Conservation (phyloP, 2,329 filamentous ascomycete genomes). For the Lachnellula hyalina region DNA sequence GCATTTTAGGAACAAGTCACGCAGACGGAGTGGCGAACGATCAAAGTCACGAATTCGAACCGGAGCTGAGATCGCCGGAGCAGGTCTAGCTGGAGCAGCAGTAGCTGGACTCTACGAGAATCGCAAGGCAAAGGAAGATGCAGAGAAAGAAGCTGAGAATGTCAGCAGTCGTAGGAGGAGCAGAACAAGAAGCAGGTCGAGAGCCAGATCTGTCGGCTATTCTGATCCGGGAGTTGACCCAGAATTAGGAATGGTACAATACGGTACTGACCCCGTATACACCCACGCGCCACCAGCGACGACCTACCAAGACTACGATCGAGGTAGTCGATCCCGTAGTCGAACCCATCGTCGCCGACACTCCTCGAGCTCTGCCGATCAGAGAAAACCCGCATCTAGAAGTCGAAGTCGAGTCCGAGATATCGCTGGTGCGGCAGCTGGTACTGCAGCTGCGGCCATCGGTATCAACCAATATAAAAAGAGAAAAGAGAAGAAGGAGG, state of each 20-base stretch:
- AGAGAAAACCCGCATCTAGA: constrained; percentile 15
- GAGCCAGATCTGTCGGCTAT: constrained; percentile 47
- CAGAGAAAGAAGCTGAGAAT: constrained; percentile 32
- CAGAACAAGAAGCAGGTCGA: constrained; percentile 32
- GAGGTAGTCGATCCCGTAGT: constrained; percentile 18
- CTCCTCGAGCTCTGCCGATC: constrained; percentile 23
- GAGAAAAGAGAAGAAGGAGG: constrained; percentile 36
- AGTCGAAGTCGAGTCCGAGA: constrained; percentile 49
- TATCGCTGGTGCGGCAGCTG: constrained; percentile 50
- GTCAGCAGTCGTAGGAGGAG: constrained; percentile 23
- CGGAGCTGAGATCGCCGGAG: constrained; percentile 56
- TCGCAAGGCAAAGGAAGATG: constrained; percentile 55
- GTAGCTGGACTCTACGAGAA: constrained; percentile 58
- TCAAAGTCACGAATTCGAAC: constrained; percentile 39
- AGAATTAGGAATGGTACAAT: constrained; percentile 65
- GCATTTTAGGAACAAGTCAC: constrained; percentile 51
- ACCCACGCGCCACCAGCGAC: constrained; percentile 29
- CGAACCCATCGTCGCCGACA: constrained; percentile 18
- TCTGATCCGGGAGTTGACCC: constrained; percentile 51
- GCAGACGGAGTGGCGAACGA: constrained; percentile 36
- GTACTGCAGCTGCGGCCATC: constrained; percentile 55
- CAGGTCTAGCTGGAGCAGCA: constrained; percentile 54
- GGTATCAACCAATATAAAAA: constrained; percentile 57
- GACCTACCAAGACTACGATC: constrained; percentile 28
- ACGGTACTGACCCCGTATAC: constrained; percentile 53